Conservation (phyloP, 1,284 basidiomycete species). For the Heterobasidion annosum region DNA sequence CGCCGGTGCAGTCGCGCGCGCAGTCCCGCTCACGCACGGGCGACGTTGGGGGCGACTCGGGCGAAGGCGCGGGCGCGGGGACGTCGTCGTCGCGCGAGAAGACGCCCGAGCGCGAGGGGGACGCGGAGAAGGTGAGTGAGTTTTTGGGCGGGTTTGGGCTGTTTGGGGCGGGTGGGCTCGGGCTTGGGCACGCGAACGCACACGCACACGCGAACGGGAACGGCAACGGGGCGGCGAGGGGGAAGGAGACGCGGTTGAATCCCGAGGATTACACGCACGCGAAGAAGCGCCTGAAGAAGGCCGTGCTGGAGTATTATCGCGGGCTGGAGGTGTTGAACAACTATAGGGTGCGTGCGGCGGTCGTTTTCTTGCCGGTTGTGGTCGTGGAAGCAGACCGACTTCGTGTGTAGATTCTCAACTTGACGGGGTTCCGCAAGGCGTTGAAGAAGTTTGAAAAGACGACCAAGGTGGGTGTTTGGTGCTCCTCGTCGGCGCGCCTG, state of each 20-base stretch:
- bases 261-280: conserved; percentile 79
- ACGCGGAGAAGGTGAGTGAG: background rate
- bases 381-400: background rate
- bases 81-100: background rate
- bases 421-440: conserved; percentile 87
- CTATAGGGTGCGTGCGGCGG: conserved; percentile 56
- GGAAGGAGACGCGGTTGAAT: conserved; percentile 17
- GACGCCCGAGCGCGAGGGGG: background rate
- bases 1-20: too few species aligned
- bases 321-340: conserved; percentile 79
- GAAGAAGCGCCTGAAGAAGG: conserved; percentile 76
- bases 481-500: background rate
- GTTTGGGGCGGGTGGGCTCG: background rate
- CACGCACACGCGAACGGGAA: background rate
- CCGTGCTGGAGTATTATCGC: conserved; percentile 81
- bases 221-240: background rate
- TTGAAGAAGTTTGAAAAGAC: conserved; percentile 93
- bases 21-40: too few species aligned
- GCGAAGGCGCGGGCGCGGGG: too few species aligned
- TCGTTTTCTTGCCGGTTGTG: background rate
- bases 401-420: conserved; percentile 64
- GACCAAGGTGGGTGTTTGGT: conserved; percentile 40
- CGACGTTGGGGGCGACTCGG: too few species aligned
- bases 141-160: background rate
- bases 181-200: background rate